These are phyloP conservation scores for Melaleuca alternifolia DNA, from an alignment of 345 rosid species.

Conservation along the genomic window DNA sequence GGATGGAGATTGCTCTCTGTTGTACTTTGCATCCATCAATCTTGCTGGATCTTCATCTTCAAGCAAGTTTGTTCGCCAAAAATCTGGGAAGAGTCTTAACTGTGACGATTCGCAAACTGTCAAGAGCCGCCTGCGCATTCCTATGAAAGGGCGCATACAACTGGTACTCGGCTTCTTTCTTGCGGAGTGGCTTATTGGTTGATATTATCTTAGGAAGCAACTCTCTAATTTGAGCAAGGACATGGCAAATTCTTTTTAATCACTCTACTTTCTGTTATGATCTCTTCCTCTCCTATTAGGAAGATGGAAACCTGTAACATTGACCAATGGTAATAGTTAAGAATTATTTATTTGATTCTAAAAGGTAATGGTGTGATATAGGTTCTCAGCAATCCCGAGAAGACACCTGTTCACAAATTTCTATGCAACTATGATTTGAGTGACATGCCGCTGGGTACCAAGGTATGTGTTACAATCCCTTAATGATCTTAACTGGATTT, in stretches of 20 bases:
- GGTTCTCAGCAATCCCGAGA: slow-evolving; percentile 99
- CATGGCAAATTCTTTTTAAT: background rate
- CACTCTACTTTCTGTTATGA: background rate
- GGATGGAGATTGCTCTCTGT: slow-evolving; percentile 72
- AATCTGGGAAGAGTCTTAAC: slow-evolving; percentile 31
- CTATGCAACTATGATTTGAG: slow-evolving; percentile 92
- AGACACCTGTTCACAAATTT: slow-evolving; percentile 92
- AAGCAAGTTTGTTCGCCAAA: slow-evolving; percentile 44
- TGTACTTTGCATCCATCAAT: slow-evolving; percentile 80
- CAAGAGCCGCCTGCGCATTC: slow-evolving; percentile 59
- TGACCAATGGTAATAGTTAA: background rate
- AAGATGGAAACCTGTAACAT: background rate
- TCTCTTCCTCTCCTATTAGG: background rate
- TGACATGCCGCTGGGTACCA: slow-evolving; percentile 90
- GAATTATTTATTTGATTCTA: slow-evolving; percentile 4
- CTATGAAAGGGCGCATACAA: slow-evolving; percentile 94
- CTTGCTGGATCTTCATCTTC: slow-evolving; percentile 47
- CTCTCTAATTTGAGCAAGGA: background rate
- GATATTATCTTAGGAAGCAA: background rate
- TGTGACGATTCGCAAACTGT: slow-evolving; percentile 55
- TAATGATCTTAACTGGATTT: background rate
- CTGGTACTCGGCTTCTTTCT: slow-evolving; percentile 36
- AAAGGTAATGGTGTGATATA: slow-evolving; percentile 14
- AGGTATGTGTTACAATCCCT: slow-evolving; percentile 19
- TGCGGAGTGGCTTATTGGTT: background rate